These are phyloP conservation scores for Phytophthora fragariaefolia DNA, from an alignment of 352 stramenopile species.

Conservation along the genomic window DNA sequence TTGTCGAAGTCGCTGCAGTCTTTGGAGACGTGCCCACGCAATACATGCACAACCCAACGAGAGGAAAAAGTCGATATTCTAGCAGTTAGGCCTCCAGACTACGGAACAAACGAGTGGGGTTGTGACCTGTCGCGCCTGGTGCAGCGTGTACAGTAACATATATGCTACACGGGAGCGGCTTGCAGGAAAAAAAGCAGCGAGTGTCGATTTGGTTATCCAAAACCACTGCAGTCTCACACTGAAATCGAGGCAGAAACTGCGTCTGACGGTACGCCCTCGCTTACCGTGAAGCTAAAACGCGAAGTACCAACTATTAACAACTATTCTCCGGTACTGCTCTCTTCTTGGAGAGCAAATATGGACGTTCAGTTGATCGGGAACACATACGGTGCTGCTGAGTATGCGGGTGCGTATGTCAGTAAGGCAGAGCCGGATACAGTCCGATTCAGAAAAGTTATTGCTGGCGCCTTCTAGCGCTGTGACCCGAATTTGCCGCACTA, in stretches of 20 bases:
- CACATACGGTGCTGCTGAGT: conserved; percentile 33
- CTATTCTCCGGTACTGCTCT: neutral
- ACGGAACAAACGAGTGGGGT: neutral
- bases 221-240: neutral
- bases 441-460: conserved; percentile 11
- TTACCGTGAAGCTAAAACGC: conserved; percentile 2
- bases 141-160: too few species aligned
- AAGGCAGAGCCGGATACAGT: conserved; percentile 25
- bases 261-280: neutral
- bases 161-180: too few species aligned
- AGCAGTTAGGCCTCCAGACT: neutral
- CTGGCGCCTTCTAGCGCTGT: conserved; percentile 11
- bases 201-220: conserved; percentile 20
- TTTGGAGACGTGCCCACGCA: neutral
- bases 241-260: neutral
- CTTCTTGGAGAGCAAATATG: conserved; percentile 32
- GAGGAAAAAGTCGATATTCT: conserved; percentile 9
- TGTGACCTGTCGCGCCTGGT: too few species aligned
- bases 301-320: conserved; percentile 7
- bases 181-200: too few species aligned
- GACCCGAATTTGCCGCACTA: neutral
- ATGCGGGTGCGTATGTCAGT: conserved; percentile 34
- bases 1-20: neutral
- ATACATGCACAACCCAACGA: conserved; percentile 2
- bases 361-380: conserved; percentile 34